phyloP scores from a whole-genome alignment of 495 filamentous ascomycete genomes.

The Cryomyces minteri region DNA sequence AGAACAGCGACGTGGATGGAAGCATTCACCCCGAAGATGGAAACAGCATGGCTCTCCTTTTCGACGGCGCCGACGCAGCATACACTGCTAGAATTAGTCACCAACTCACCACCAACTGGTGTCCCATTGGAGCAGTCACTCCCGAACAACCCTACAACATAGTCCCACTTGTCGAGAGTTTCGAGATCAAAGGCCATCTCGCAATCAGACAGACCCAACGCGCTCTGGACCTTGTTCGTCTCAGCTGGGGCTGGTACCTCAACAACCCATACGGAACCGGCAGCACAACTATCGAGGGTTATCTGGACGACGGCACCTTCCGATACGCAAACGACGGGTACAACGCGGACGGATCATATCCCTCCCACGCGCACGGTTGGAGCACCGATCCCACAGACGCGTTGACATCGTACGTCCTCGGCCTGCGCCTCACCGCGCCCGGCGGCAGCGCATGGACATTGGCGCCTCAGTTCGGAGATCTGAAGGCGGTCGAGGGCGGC shows the following conservation, averaged over 20 bases:
- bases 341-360: conserved; percentile 11
- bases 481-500: conserved; percentile 12
- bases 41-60: conserved; percentile 4
- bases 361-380: conserved; percentile 20
- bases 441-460: conserved; percentile 10
- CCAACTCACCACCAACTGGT: conserved; percentile 15
- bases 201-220: conserved; percentile 10
- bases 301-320: conserved; percentile 15
- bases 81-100: conserved; percentile 8
- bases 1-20: conserved; percentile 5
- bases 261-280: conserved; percentile 17
- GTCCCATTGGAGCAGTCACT: conserved; percentile 14
- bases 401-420: conserved; percentile 15
- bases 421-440: conserved; percentile 7
- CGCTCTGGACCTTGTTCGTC: conserved; percentile 16
- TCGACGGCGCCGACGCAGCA: background rate
- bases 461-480: conserved; percentile 15
- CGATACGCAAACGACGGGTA: conserved; percentile 22
- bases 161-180: conserved; percentile 17
- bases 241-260: conserved; percentile 21
- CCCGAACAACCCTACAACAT: conserved; percentile 18
- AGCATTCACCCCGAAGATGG: conserved; percentile 11
- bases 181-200: conserved; percentile 18
- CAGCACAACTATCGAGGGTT: conserved; percentile 18
- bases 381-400: conserved; percentile 14